These are phyloP conservation scores for Panicum miliaceum DNA, from an alignment of 176 grass and related monocot genomes.

Conservation along the genomic window DNA sequence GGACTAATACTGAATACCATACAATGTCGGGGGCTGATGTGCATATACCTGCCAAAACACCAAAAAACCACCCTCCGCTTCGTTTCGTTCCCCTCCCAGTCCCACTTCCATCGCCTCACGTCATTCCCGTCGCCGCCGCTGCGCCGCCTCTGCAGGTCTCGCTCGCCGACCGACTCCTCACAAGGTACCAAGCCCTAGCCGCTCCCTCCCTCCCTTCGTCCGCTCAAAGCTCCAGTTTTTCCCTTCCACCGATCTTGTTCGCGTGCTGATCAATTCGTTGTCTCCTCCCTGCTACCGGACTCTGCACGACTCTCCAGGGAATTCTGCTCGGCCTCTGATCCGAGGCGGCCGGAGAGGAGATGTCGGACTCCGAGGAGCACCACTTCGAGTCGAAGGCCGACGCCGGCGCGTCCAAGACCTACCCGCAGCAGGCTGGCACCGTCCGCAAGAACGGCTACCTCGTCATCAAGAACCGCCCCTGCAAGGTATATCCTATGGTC, in stretches of 20 bases:
- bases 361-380: constrained; percentile 45
- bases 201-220: neutral
- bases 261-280: neutral
- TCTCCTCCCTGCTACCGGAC: neutral
- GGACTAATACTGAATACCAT: too few relatives aligned
- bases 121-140: neutral
- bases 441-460: constrained; percentile 39
- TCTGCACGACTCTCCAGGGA: neutral
- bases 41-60: neutral
- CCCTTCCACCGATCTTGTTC: neutral
- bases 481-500: constrained; percentile 27
- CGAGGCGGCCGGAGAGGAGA: neutral
- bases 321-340: neutral
- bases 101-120: neutral
- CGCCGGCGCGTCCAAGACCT: constrained; percentile 46
- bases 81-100: neutral
- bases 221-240: neutral
- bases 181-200: constrained; percentile 23
- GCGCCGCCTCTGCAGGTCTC: neutral
- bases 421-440: constrained; percentile 47
- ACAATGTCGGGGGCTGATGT: neutral
- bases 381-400: constrained; percentile 50
- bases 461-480: constrained; percentile 45
- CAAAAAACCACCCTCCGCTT: neutral
- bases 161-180: neutral